Base-by-base conservation (phyloP, 768 basidiomycete species). In the Leccinum pellstonianum region DNA sequence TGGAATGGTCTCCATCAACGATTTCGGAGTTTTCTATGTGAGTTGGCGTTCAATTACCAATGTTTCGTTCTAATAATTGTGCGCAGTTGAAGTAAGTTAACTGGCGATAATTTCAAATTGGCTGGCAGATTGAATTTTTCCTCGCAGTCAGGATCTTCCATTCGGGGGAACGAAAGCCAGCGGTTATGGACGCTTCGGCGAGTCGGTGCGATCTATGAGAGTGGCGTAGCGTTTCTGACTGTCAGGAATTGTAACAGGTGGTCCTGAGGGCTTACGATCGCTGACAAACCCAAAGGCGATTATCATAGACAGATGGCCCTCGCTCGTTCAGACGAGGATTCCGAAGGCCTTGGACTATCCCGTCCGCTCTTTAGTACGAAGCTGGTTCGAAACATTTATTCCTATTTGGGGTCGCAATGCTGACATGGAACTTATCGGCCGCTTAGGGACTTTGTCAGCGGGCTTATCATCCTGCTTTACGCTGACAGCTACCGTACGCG, bases 1-100 rank as follows among this genome's bases (percentile, higher is more conserved):
- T 66, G 96, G 96, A 50, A 98, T 99, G 97, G 96, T 98, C 3
- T 88, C 95, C 19, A 81, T 97, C 62, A 98, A 98, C 66, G 97
- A 98, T 76, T 97, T 93, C 70, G 94, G 84, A 12, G 88, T 90
- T 8, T 93, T 87, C 76, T 93, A 94, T 70, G 86, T 91, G 68
- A 78, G 86, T 79, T 62, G 33, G 14, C 11, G 31, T 37, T 19
- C 51, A 37, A 51, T 56, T 53, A 58, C n/a, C 38, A 49, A 25
- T 51, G 43, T 19, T 41, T 55, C 56, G 61, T 33, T 70, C 62
- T 68, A 58, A 69, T 55, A 2, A 55, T 55, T 31, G 23, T 61
- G 15, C 56, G 52, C 62, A 90, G 88, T 74, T 91, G 62, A 91
- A 92, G 87, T 88, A 73, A 63, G 86, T 74, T 29, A 2, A 33